Evolutionary conservation across 306 rosid species (phyloP), one percentile per base, ranked within the genome.

Genomic region (Lablab purpureus): DNA sequence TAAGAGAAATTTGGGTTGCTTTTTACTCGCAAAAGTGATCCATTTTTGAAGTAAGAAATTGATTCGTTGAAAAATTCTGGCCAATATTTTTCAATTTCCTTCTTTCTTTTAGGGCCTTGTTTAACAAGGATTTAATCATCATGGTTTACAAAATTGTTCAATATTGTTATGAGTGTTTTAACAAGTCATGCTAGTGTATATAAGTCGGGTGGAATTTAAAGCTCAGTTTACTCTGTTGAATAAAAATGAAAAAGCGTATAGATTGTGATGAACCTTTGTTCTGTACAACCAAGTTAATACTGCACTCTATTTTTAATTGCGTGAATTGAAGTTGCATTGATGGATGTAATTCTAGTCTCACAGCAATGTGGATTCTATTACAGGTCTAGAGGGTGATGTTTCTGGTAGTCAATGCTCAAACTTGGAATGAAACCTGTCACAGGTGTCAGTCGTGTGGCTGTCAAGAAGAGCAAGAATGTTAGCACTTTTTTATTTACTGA

Each of bases 401-500:
- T 87, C 90, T 69, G 95, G 97, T 36, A 88, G 83, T 97, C 98
- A 11, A 90, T 91, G 98, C 81, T 90, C 70, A 91, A 94, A 81
- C 96, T 94, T 21, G 96, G 98, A 59, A 91, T 91, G 98, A 94
- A 84, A 67, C 93, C 97, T 18, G 87, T 90, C 71, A 82, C 96
- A 0, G 97, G 97, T 46, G 98, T 94, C 75, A 94, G 98, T 79
- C 87, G 94, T 0, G 97, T 94, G 77, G 90, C 97, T 0, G 91
- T 90, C 19, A 91, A 91, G 83, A 94, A 91, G 84, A 90, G 98
- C 97, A 94, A 94, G 87, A 94, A 94, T 78, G 98, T 90, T 50
- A 6, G 98, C 76, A 36, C 9, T 28, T 56, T 30, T 22, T 19
- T 71, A 13, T 71, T 63, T 0, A 14, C 40, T 27, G 2, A 15